Evolutionary conservation across 441 rosid species (phyloP).

Genomic region (Pelargonium exstipulatum): DNA sequence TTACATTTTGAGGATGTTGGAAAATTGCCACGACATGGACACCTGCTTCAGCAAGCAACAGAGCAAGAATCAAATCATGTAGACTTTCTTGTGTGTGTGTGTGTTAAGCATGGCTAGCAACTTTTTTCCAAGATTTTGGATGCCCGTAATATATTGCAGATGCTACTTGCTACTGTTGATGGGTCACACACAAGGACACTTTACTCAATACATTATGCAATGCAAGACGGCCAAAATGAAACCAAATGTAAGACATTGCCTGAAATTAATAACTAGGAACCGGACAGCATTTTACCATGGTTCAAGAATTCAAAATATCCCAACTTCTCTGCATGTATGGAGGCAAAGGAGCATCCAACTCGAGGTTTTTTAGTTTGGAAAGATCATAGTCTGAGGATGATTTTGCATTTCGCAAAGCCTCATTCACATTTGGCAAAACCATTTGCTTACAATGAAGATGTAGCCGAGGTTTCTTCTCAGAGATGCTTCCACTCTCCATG

Average conservation of each 20-base stretch:
- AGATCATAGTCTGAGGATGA: slow-evolving; percentile 39
- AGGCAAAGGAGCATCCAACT: slow-evolving; percentile 78
- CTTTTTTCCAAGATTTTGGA: too few species aligned
- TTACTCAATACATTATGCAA: not conserved
- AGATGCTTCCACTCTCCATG: slow-evolving; percentile 62
- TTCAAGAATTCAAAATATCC: slow-evolving; percentile 43
- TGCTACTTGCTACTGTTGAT: not conserved
- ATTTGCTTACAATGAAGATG: slow-evolving; percentile 90
- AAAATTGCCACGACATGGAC: too few species aligned
- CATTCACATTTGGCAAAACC: slow-evolving; percentile 56
- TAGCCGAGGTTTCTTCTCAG: slow-evolving; percentile 56
- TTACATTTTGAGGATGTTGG: too few species aligned
- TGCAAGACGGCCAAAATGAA: not conserved
- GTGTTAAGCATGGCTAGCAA: too few species aligned
- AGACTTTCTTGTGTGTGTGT: too few species aligned
- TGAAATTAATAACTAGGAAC: not conserved
- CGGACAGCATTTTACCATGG: not conserved
- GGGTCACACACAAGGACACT: not conserved
- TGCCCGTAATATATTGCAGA: too few species aligned
- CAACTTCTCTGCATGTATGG: slow-evolving; percentile 73
- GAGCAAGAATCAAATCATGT: too few species aligned
- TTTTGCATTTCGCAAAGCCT: slow-evolving; percentile 38
- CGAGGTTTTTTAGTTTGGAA: slow-evolving; percentile 39
- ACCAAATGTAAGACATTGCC: not conserved
- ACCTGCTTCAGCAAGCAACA: too few species aligned